Conservation (phyloP, 805 yeast species). For the Hanseniaspora singularis region DNA sequence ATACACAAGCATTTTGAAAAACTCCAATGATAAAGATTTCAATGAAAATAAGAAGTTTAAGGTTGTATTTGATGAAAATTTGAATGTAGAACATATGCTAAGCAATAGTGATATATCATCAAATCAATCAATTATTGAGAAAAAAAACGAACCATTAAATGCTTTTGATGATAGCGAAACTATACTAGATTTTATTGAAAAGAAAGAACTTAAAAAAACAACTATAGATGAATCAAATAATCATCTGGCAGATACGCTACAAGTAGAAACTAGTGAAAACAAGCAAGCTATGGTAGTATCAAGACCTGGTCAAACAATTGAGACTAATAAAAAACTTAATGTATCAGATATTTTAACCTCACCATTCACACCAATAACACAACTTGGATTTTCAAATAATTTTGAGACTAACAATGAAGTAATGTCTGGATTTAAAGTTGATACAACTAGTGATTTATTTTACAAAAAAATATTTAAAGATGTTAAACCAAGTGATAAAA, state of each 20-base stretch:
- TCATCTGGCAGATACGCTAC: too few relatives aligned
- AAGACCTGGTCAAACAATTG: too few relatives aligned
- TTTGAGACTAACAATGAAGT: background rate
- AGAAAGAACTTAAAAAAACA: too few relatives aligned
- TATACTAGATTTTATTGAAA: too few relatives aligned
- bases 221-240: too few relatives aligned
- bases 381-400: background rate
- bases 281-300: too few relatives aligned
- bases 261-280: too few relatives aligned
- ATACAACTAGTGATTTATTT: slow-evolving; percentile 5
- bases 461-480: slow-evolving; percentile 20
- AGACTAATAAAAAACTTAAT: too few relatives aligned
- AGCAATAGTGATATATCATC: slow-evolving; percentile 7
- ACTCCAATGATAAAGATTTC: background rate
- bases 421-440: background rate
- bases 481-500: slow-evolving; percentile 19
- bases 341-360: too few relatives aligned
- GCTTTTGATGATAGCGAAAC: too few relatives aligned
- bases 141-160: background rate
- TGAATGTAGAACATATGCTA: slow-evolving; percentile 6
- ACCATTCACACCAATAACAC: background rate
- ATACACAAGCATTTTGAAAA: slow-evolving; percentile 4
- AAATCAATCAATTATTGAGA: background rate
- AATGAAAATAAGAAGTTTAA: background rate
- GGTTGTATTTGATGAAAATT: slow-evolving; percentile 9